Base-by-base conservation (phyloP, 345 rosid genomes). In the Citrus sp. region DNA sequence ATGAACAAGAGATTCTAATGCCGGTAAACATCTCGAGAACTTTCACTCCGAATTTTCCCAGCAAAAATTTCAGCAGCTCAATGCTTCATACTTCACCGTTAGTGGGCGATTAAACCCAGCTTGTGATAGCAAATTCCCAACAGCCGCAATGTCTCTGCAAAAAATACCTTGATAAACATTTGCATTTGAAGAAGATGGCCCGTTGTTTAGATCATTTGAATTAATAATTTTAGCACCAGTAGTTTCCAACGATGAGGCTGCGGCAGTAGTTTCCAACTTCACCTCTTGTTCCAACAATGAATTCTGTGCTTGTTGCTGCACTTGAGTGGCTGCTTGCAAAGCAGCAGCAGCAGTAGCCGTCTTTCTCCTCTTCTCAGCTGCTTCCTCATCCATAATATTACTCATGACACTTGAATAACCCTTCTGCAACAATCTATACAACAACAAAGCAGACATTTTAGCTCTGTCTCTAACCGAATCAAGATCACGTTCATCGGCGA, bases 101-200 rank as follows among this genome's bases (percentile, higher is more conserved):
- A 96, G 80, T 38, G 94, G 92, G 70, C 88, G 96, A 72, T 89
- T 92, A 61, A 94, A 90, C 80, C 95, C 97, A 68, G 84, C 91
- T 74, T 91, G 92, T 1, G 97, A 78, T 65, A 95, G 81, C 84
- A 95, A 79, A 86, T 76, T 92, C 66, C 97, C 97, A 35, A 95
- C 98, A 0, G 78, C 91, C 0, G 97, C 91, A 21, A 93, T 88
- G 79, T 96, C 99, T 40, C 99, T 83, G 88, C 98, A 96, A 84
- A 96, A 96, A 21, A 94, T 88, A n/a, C 98, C 98, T 69, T 91
- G 97, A 76, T 89, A 92, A 73, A 83, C 89, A 69, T 89, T 86
- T 9, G 90, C 13, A 76, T 88, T 68, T 2, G 83, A 21, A 42
- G 81, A 37, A 13, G 86, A 32, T 30, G 80, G 58, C 5, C 42